These are phyloP conservation scores for Saccharomycopsis fodiens DNA, from an alignment of 805 yeast species.

Conservation along the genomic window DNA sequence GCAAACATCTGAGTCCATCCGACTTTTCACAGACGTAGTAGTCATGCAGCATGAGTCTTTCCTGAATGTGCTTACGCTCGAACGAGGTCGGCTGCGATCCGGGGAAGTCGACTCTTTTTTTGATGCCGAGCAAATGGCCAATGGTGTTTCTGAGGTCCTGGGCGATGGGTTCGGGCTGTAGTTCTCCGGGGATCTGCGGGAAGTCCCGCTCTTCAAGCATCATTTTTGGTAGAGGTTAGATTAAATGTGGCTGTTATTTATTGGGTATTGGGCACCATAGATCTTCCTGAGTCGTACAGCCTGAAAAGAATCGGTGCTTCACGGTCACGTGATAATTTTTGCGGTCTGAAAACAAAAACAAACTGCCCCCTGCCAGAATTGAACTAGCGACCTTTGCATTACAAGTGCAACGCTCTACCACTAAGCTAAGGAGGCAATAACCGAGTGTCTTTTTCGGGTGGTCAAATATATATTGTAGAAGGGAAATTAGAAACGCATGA, in stretches of 20 bases:
- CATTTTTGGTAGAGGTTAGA: not conserved
- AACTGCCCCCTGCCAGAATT: conserved; percentile 77
- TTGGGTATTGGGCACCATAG: not conserved
- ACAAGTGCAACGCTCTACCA: conserved; percentile 99
- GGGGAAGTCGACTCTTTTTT: conserved; percentile 52
- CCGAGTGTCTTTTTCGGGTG: too few species aligned
- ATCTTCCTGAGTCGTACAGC: too few species aligned
- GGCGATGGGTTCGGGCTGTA: conserved; percentile 65
- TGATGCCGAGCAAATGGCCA: conserved; percentile 50
- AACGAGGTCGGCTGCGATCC: conserved; percentile 97
- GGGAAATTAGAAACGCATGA: too few species aligned
- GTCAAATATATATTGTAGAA: too few species aligned
- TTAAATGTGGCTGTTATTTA: not conserved
- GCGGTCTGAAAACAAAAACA: conserved; percentile 24
- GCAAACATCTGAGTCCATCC: conserved; percentile 83
- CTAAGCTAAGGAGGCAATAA: conserved; percentile 91
- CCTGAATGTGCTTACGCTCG: conserved; percentile 59
- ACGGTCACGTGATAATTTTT: too few species aligned
- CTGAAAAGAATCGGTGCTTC: too few species aligned
- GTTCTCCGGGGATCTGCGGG: conserved; percentile 82
- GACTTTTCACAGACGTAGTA: conserved; percentile 94
- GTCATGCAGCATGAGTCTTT: conserved; percentile 59
- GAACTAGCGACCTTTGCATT: conserved; percentile 97
- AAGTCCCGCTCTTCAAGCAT: conserved; percentile 38
- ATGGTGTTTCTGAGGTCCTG: conserved; percentile 62